Evolutionary conservation across 768 basidiomycete genomes (phyloP).

Genomic region (Leccinum barrowsii): DNA sequence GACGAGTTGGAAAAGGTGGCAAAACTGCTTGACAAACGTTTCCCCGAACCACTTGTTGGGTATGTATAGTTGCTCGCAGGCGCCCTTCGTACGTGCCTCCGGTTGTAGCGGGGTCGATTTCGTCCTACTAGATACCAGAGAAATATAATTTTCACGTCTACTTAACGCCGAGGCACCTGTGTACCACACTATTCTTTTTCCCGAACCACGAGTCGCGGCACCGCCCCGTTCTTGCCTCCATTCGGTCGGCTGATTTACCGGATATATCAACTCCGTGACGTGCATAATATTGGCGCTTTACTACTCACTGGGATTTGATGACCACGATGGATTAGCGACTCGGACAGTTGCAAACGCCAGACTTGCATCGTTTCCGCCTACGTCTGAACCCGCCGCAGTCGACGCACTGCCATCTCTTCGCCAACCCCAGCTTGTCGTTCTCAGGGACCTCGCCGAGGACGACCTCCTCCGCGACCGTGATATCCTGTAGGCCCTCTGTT

Average conservation of each 20-base stretch:
- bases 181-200: conserved; percentile 13
- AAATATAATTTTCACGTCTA: too few species aligned
- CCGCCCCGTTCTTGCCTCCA: conserved; percentile 17
- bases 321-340: not conserved
- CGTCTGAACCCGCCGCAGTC: too few species aligned
- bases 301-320: conserved; percentile 10
- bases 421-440: too few species aligned
- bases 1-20: conserved; percentile 86
- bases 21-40: conserved; percentile 82
- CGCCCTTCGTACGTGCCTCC: not conserved
- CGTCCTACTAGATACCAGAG: conserved; percentile 33
- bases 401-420: too few species aligned
- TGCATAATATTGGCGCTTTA: conserved; percentile 3
- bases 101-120: conserved; percentile 64
- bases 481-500: too few species aligned
- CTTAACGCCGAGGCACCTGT: too few species aligned
- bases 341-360: too few species aligned
- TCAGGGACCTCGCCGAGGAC: too few species aligned
- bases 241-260: conserved; percentile 29
- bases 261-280: conserved; percentile 16
- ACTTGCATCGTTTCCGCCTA: too few species aligned
- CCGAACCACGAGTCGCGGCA: conserved; percentile 22
- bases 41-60: conserved; percentile 80
- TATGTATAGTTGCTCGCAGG: conserved; percentile 33
- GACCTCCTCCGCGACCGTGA: too few species aligned